Evolutionary conservation across 2,329 filamentous ascomycete genomes (phyloP).

Genomic region (Gaeumannomyces sp.): DNA sequence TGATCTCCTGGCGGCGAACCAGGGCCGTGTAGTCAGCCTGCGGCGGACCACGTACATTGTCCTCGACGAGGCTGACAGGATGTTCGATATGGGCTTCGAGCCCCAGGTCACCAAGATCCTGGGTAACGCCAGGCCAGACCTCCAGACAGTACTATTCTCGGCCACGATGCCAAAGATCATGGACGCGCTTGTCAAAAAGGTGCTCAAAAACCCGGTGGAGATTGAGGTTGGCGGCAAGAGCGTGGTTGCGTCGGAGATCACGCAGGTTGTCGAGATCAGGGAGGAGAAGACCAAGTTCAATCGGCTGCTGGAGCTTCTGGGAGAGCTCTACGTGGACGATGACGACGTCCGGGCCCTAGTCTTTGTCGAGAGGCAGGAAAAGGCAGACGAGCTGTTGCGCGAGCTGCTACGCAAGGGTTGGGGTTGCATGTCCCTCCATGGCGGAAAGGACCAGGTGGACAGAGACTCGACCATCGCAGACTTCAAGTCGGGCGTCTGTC

Average conservation of each 20-base stretch:
- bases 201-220: slow-evolving; percentile 77
- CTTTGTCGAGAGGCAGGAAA: slow-evolving; percentile 89
- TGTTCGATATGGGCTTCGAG: slow-evolving; percentile 99
- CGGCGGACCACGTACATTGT: slow-evolving; percentile 88
- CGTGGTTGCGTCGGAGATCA: slow-evolving; percentile 87
- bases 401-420: slow-evolving; percentile 80
- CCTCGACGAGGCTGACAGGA: slow-evolving; percentile 93
- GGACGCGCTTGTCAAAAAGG: slow-evolving; percentile 84
- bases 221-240: slow-evolving; percentile 86
- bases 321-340: slow-evolving; percentile 77
- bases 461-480: slow-evolving; percentile 87
- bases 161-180: slow-evolving; percentile 94
- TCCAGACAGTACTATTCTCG: slow-evolving; percentile 92
- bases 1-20: slow-evolving; percentile 87
- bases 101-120: slow-evolving; percentile 97
- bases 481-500: slow-evolving; percentile 86
- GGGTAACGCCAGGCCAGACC: slow-evolving; percentile 82
- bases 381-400: slow-evolving; percentile 72
- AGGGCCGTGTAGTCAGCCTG: slow-evolving; percentile 88
- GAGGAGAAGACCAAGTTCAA: slow-evolving; percentile 78
- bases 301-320: slow-evolving; percentile 77
- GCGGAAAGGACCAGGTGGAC: slow-evolving; percentile 89
- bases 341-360: slow-evolving; percentile 87
- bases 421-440: slow-evolving; percentile 88
- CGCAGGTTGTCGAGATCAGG: slow-evolving; percentile 83